Percentiles rank a stretch among this genome's conserved stretches.
Conservation (phyloP, 2,329 filamentous ascomycete genomes). For the Hysterium pulicare region DNA sequence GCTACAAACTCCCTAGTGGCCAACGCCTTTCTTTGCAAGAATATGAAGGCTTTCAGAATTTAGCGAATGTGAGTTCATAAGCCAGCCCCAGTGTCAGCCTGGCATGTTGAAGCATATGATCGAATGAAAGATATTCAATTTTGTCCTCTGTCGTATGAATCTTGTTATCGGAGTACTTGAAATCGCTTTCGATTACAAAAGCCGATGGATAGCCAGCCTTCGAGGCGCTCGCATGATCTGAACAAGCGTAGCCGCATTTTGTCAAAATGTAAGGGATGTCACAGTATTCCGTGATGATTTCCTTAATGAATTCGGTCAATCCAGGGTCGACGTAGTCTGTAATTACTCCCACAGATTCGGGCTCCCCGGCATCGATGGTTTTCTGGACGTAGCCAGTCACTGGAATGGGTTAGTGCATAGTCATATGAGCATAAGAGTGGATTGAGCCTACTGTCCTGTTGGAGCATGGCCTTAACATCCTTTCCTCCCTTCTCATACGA, state of each 20-base stretch:
- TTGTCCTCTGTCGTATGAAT: slow-evolving; percentile 69
- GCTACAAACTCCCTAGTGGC: not conserved
- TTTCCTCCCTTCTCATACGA: slow-evolving; percentile 69
- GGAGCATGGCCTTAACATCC: slow-evolving; percentile 91
- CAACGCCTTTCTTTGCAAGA: not conserved
- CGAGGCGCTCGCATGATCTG: slow-evolving; percentile 69
- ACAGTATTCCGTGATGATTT: slow-evolving; percentile 82
- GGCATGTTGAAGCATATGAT: slow-evolving; percentile 90
- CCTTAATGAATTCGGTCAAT: slow-evolving; percentile 87
- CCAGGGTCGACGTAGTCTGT: slow-evolving; percentile 83
- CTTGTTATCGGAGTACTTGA: slow-evolving; percentile 61
- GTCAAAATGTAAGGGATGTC: slow-evolving; percentile 82
- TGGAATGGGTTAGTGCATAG: no score
- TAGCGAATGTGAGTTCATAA: slow-evolving; percentile 77
- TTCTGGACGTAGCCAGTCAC: slow-evolving; percentile 69
- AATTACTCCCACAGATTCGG: slow-evolving; percentile 87
- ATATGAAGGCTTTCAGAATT: slow-evolving; percentile 50
- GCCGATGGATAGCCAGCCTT: slow-evolving; percentile 73
- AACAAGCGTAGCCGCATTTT: slow-evolving; percentile 84
- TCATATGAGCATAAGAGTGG: no score
- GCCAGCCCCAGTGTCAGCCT: slow-evolving; percentile 78
- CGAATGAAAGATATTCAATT: slow-evolving; percentile 72
- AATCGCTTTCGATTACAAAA: slow-evolving; percentile 72
- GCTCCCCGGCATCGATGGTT: slow-evolving; percentile 75
- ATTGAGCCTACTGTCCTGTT: slow-evolving; percentile 70